Conservation (phyloP, 495 filamentous ascomycete genomes). For the Letharia lupina region DNA sequence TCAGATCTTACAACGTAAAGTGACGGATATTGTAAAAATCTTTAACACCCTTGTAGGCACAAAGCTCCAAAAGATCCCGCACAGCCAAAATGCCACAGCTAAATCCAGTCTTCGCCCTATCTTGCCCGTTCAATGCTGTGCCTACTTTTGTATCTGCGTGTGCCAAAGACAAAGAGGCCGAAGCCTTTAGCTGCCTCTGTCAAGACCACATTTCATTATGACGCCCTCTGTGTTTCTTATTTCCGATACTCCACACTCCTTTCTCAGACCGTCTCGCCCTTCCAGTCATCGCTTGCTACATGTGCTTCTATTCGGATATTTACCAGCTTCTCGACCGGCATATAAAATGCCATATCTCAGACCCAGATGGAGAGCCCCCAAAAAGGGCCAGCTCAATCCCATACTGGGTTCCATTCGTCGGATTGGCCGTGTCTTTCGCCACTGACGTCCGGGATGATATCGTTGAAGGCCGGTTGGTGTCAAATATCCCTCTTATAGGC, state of each 20-base stretch:
- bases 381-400: conserved; percentile 3
- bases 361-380: not conserved
- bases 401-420: conserved; percentile 1
- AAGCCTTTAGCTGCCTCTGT: not conserved
- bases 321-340: not conserved
- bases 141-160: not conserved
- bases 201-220: not conserved
- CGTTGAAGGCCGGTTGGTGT: not conserved
- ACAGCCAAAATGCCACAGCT: no score
- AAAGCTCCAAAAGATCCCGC: no score
- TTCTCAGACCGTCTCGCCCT: not conserved
- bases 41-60: no score
- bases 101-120: not conserved
- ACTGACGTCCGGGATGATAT: not conserved
- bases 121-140: not conserved
- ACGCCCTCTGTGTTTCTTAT: not conserved
- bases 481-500: not conserved
- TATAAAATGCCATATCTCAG: not conserved
- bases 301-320: not conserved
- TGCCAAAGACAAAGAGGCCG: not conserved
- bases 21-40: no score
- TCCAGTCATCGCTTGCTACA: not conserved
- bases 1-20: no score
- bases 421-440: conserved; percentile 4
- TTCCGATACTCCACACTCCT: not conserved